phyloP scores from a whole-genome alignment of 305 asterid genomes.

The Plantago coronopus region DNA sequence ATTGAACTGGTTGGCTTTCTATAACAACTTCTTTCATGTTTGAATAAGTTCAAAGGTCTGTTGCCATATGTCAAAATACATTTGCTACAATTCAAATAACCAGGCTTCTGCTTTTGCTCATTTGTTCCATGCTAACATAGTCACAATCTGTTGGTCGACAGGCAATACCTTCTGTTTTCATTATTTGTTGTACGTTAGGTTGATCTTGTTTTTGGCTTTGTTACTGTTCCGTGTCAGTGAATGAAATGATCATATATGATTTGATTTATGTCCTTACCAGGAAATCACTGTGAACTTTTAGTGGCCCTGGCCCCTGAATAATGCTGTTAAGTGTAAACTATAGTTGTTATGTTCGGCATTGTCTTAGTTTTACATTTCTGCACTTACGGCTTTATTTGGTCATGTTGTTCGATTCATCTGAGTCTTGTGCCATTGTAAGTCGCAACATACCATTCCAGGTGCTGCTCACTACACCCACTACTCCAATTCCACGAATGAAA shows the following conservation, averaged over 20 bases:
- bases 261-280: neutral
- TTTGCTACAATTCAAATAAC: no score
- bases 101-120: no score
- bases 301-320: neutral
- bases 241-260: neutral
- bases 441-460: conserved; percentile 54
- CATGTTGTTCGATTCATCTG: neutral
- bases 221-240: neutral
- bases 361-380: neutral
- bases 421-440: conserved; percentile 14
- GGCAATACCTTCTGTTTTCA: neutral
- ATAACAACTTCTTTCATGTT: neutral
- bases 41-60: neutral
- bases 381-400: conserved; percentile 3
- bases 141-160: no score
- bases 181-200: neutral
- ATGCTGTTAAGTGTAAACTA: conserved; percentile 17
- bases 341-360: conserved; percentile 1
- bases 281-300: neutral
- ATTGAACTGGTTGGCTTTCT: conserved; percentile 73
- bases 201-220: neutral
- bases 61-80: no score
- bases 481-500: conserved; percentile 77
- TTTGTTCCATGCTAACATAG: no score
- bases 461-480: conserved; percentile 90